phyloP scores from a whole-genome alignment of 2,329 filamentous ascomycete genomes.

The Trichoderma afroharzianum region DNA sequence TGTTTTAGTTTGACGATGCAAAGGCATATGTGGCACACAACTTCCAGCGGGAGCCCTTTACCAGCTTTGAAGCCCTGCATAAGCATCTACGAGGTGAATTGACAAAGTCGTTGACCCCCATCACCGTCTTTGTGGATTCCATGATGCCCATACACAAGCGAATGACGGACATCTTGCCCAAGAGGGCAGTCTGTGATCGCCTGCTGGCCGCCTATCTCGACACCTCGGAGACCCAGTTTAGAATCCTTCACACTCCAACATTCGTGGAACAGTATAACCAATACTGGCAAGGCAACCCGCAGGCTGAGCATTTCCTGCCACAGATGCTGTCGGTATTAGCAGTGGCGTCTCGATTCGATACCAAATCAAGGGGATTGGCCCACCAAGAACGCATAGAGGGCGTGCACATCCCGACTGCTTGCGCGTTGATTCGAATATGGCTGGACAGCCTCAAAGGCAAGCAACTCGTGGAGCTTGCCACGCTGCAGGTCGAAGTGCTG shows the following conservation, averaged over 20 bases:
- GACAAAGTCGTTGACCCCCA: constrained; percentile 45
- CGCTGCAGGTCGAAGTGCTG: constrained; percentile 53
- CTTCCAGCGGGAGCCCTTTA: constrained; percentile 41
- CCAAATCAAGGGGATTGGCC: constrained; percentile 47
- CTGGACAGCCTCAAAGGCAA: constrained; percentile 50
- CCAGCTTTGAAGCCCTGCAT: constrained; percentile 46
- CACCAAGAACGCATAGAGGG: constrained; percentile 48
- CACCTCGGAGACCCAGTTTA: constrained; percentile 51
- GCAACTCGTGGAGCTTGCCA: constrained; percentile 49
- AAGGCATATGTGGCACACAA: constrained; percentile 44
- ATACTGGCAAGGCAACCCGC: constrained; percentile 49
- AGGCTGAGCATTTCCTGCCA: constrained; percentile 50
- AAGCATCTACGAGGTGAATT: constrained; percentile 46
- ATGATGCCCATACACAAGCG: constrained; percentile 55
- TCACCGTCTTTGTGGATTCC: constrained; percentile 56
- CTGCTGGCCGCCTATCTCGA: constrained; percentile 48
- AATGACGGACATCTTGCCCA: constrained; percentile 55
- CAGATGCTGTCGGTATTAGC: constrained; percentile 52
- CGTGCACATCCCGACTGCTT: constrained; percentile 55
- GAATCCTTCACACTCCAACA: constrained; percentile 50
- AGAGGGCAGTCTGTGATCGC: constrained; percentile 48
- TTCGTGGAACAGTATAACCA: constrained; percentile 49
- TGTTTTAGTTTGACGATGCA: constrained; percentile 49
- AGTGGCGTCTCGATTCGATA: constrained; percentile 51
- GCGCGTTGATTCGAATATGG: constrained; percentile 52